Evolutionary conservation across 1,139 yeast genomes (phyloP), one percentile per base, ranked within the genome.

Genomic region (Candida buenavistaensis): DNA sequence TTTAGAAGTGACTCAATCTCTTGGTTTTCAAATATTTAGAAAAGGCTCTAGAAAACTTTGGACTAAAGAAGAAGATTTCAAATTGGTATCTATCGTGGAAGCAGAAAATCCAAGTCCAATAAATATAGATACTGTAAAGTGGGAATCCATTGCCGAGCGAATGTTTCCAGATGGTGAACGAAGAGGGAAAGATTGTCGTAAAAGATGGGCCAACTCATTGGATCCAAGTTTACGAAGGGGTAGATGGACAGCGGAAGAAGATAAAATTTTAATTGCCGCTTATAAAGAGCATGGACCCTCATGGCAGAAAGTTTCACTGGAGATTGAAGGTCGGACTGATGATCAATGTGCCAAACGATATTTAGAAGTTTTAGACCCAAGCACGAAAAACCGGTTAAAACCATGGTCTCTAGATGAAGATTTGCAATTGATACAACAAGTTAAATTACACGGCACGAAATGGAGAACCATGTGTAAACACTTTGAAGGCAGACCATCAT

Each of bases 271-370:
- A 30, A 54, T 82, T 14, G 68, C 69, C 32, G 90, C 95, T 1
- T 84, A 75, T 53, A 65, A 74, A 32, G 74, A 70, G 43, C 73
- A 75, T 55, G 97, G 97, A 0, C 74, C 96, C 0, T 75, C 81
- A 26, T 90, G 97, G 97, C 86, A 85, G 43, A 81, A 82, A 46
- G 90, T 90, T 6, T 80, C 96, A 0, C 63, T 71, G 34, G 81
- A 76, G 35, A 84, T 89, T 9, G 75, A 78, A 2, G 95, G 96
- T 3, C 68, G 97, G 50, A 90, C 96, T 1, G 96, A 89, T 54
- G 97, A 89, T 57, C 97, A 90, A 61, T 90, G 97, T 62, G 88
- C 96, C 2, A 90, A 90, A 52, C 64, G 97, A 46, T 90, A 88
- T 56, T 79, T 83, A 14, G 97, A 90, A 51, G 96, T 89, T 2